phyloP scores from a whole-genome alignment of 1,139 yeast species.

The Blastobotrys serpentis region DNA sequence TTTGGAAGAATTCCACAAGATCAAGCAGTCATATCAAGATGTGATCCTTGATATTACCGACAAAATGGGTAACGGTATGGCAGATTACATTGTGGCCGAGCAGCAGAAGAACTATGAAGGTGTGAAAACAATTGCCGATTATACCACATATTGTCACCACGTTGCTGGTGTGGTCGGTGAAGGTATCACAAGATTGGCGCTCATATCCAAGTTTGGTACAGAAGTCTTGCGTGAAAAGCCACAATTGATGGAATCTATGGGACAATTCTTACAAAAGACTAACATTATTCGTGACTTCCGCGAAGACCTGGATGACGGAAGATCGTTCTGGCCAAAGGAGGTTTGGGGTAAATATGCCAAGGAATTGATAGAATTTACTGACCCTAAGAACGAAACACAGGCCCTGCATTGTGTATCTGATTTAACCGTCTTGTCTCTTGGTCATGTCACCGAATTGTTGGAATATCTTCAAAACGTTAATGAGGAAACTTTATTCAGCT shows the following conservation, averaged over 20 bases:
- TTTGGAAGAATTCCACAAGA: slow-evolving; percentile 65
- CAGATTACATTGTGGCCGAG: slow-evolving; percentile 81
- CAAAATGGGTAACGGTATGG: slow-evolving; percentile 98
- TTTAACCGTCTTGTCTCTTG: slow-evolving; percentile 73
- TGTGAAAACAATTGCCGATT: slow-evolving; percentile 72
- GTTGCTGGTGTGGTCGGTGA: slow-evolving; percentile 99
- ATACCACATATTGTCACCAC: slow-evolving; percentile 88
- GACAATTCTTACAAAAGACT: slow-evolving; percentile 89
- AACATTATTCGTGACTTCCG: slow-evolving; percentile 93
- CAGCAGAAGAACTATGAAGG: slow-evolving; percentile 73
- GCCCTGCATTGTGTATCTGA: slow-evolving; percentile 74
- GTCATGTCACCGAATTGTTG: slow-evolving; percentile 75
- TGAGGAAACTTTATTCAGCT: slow-evolving; percentile 82
- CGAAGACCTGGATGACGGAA: slow-evolving; percentile 88
- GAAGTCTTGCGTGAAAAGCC: slow-evolving; percentile 52
- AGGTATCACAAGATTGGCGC: slow-evolving; percentile 78
- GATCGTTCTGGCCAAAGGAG: slow-evolving; percentile 96
- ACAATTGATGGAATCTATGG: slow-evolving; percentile 80
- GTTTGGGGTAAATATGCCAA: slow-evolving; percentile 79
- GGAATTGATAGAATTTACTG: slow-evolving; percentile 45
- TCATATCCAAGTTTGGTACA: slow-evolving; percentile 43
- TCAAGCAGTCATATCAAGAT: slow-evolving; percentile 74
- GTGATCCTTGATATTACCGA: slow-evolving; percentile 73
- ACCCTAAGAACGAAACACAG: slow-evolving; percentile 53
- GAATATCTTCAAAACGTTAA: slow-evolving; percentile 71